These are phyloP conservation scores for Russula abietina DNA, from an alignment of 768 basidiomycete species.

Conservation along the genomic window DNA sequence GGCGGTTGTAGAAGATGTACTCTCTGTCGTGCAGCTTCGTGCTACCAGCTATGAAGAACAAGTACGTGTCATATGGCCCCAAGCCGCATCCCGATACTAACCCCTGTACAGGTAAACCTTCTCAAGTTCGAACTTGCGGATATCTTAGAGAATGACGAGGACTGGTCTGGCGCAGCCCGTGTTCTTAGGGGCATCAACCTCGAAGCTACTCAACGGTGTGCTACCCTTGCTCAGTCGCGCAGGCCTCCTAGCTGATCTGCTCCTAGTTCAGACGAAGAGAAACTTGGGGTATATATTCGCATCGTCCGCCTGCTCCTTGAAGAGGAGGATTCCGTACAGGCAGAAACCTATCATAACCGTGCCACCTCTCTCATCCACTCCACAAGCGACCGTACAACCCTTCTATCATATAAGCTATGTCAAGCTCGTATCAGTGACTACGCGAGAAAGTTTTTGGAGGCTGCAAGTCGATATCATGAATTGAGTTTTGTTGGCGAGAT, in stretches of 20 bases:
- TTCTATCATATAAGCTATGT: conserved; percentile 82
- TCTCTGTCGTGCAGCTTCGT: conserved; percentile 64
- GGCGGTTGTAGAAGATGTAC: conserved; percentile 67
- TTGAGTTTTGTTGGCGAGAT: conserved; percentile 86
- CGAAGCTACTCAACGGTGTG: conserved; percentile 81
- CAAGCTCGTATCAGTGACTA: conserved; percentile 95
- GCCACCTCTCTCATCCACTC: conserved; percentile 86
- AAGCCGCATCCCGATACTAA: conserved; percentile 5
- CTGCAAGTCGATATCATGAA: conserved; percentile 91
- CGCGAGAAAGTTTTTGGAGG: conserved; percentile 87
- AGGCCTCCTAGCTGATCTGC: neutral
- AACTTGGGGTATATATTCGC: conserved; percentile 84
- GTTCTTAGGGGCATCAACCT: conserved; percentile 90
- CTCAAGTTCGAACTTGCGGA: conserved; percentile 88
- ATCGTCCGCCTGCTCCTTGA: conserved; percentile 92
- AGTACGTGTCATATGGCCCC: conserved; percentile 41
- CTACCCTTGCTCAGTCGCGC: neutral
- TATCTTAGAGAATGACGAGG: conserved; percentile 81
- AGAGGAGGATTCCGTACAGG: conserved; percentile 94
- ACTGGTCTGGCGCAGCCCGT: conserved; percentile 89
- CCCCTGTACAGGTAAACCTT: conserved; percentile 57
- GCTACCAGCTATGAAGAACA: conserved; percentile 95
- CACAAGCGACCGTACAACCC: conserved; percentile 69
- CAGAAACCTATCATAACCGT: conserved; percentile 97
- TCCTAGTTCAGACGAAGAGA: conserved; percentile 60